Base-by-base conservation (phyloP, 371 early-diverging fungal genomes). In the Batkoa obscura region DNA sequence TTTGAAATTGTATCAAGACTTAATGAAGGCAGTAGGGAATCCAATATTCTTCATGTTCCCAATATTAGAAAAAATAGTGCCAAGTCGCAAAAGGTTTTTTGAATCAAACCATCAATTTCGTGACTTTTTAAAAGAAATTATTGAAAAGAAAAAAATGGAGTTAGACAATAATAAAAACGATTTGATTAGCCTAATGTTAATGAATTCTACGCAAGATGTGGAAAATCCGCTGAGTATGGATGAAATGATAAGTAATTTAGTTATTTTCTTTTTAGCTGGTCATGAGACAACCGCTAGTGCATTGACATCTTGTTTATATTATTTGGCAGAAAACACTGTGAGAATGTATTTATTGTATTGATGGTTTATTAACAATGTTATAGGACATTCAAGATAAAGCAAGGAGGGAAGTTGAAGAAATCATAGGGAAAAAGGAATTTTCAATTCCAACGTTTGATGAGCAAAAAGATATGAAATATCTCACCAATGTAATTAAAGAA, bases 281-380 rank as follows among this genome's bases (percentile, higher is more conserved):
- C 67, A 69, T 35, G 79, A 74, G 38, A 78, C 79, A 1, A 66
- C 75, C 0, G 65, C 75, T 9, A 72, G 67, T 59, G 58, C 72
- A 37, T 36, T 78, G 45, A 66, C 70, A 4, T 66, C 65, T 50
- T 62, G 62, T 50, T 58, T 68, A 47, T 68, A 67, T 43, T 52
- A 59, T 37, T 59, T 76, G n/a, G 67, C 66, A 35, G 64, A 63
- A 56, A 49, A 73, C 62, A 73, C 75, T 23, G n/a, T n/a, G n/a
- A n/a, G n/a, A n/a, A n/a, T n/a, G n/a, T n/a, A n/a, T n/a, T n/a
- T n/a, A n/a, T n/a, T n/a, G n/a, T n/a, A n/a, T n/a, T n/a, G n/a
- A n/a, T n/a, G n/a, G n/a, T n/a, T n/a, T n/a, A n/a, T n/a, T n/a
- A n/a, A n/a, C n/a, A n/a, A n/a, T n/a, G n/a, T n/a, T n/a, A n/a